A percentile compares a stretch with the other conserved stretches of the same genome.
Evolutionary conservation across 129 eudicot species (phyloP).

Genomic region (Flaveria brownii): DNA sequence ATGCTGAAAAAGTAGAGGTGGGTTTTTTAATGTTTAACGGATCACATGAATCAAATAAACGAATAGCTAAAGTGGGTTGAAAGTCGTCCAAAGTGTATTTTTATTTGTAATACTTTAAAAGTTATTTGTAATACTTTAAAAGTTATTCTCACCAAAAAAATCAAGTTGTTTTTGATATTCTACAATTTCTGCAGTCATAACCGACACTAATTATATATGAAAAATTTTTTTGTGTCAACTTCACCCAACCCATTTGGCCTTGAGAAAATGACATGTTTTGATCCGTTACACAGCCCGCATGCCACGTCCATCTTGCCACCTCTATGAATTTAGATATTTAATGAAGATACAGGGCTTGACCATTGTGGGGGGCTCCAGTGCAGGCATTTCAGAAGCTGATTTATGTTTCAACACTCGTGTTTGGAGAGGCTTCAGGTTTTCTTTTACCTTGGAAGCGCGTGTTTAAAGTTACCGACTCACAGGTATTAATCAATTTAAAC

Average conservation of each 20-base stretch:
- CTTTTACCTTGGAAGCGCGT: conserved; percentile 99
- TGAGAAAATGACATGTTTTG: neutral
- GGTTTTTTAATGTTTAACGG: neutral
- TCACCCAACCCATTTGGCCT: neutral
- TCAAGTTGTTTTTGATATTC: neutral
- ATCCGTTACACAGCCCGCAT: neutral
- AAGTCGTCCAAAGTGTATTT: neutral
- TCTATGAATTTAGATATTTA: neutral
- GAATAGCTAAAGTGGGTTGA: neutral
- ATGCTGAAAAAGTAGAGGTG: neutral
- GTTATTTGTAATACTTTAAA: neutral
- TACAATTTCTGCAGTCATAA: neutral
- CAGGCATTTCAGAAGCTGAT: conserved; percentile 99
- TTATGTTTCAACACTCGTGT: conserved; percentile 89
- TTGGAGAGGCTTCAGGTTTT: conserved; percentile 94
- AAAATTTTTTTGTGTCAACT: neutral
- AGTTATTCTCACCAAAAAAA: neutral
- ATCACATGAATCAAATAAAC: neutral
- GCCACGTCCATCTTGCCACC: conserved; percentile 10
- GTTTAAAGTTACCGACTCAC: conserved; percentile 86
- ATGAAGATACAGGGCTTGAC: conserved; percentile 58
- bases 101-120: neutral
- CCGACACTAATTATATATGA: neutral
- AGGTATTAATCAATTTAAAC: conserved; percentile 52
- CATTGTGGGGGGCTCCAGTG: conserved; percentile 59